Conservation (phyloP, 202 grass and related monocot species). For the Alloteropsis angusta region DNA sequence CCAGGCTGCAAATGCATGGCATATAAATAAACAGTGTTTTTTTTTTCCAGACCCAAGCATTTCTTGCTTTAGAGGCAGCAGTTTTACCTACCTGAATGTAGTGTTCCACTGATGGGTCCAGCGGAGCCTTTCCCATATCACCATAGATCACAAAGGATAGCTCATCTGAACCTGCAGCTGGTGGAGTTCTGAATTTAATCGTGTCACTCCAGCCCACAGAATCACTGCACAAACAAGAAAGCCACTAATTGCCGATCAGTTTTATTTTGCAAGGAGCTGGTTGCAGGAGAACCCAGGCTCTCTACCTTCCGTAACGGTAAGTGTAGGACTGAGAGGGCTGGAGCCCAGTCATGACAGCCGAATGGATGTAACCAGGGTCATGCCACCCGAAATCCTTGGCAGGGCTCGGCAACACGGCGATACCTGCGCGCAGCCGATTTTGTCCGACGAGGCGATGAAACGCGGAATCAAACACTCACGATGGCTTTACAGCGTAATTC, state of each 20-base stretch:
- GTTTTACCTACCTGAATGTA: constrained; percentile 59
- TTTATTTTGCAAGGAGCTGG: background rate
- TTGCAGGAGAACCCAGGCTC: background rate
- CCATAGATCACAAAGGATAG: constrained; percentile 53
- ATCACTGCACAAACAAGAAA: constrained; percentile 36
- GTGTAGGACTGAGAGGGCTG: constrained; percentile 55
- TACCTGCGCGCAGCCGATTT: constrained; percentile 1
- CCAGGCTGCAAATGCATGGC: constrained; percentile 45
- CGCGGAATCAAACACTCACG: background rate
- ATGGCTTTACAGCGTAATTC: background rate
- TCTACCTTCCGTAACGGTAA: constrained; percentile 74
- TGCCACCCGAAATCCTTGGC: constrained; percentile 91
- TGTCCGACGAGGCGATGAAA: background rate
- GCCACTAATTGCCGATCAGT: background rate
- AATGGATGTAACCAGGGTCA: constrained; percentile 78
- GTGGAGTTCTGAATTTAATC: constrained; percentile 51
- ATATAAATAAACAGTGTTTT: background rate
- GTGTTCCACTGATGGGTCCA: constrained; percentile 71
- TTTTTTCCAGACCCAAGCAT: background rate
- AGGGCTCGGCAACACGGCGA: constrained; percentile 31
- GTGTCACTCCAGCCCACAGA: constrained; percentile 65
- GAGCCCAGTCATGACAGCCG: constrained; percentile 54
- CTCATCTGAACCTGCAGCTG: constrained; percentile 53
- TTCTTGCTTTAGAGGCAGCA: background rate
- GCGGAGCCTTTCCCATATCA: constrained; percentile 94